Base-by-base conservation (phyloP, 2,329 filamentous ascomycete species). In the Aspergillus hiratsukae region DNA sequence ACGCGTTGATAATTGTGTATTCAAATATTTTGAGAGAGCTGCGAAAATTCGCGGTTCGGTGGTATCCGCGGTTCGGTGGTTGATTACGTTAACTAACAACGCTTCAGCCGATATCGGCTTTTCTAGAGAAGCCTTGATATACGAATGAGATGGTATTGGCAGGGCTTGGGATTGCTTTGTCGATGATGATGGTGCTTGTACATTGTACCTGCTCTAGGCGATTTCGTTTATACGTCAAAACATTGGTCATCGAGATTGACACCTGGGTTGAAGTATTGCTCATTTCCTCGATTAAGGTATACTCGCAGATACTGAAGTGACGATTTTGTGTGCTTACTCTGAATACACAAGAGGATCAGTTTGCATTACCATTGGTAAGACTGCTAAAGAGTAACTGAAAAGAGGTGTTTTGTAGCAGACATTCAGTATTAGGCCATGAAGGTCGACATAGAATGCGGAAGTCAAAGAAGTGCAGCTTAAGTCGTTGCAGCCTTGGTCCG, bases 401-500 rank as follows among this genome's bases (percentile, higher is more conserved):
- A 37, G 31, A 37, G 5, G 25, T 23, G 31, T 37, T 14, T 17
- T 14, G 6, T 17, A 17, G 31, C 31, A 37, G 31, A 37, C 31
- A 17, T 37, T 17, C 31, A 35, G 6, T 37, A 37, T 17, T 17
- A 17, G 10, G 46, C 21, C 10, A 28, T 48, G 21, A 25, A 28
- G 10, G 10, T 23, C 11, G 14, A 28, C 43, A 23, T 25, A 21
- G 10, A 25, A 14, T 10, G 4, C 14, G 31, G 14, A 37, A 37
- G 17, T n/a, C 45, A n/a, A 31, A 19, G 28, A 8, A 49, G 31
- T 37, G 11, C 17, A 46, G 28, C 35, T 56, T 41, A 59, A 23
- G 54, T 65, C 19, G 64, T 5, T 35, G 11, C 58, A 43, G 61
- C 61, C 61, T 75, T 71, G 49, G 70, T 71, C 28, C 72, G 71